Conservation (phyloP, 1,139 yeast genomes). For the Candida labiduridarum region DNA sequence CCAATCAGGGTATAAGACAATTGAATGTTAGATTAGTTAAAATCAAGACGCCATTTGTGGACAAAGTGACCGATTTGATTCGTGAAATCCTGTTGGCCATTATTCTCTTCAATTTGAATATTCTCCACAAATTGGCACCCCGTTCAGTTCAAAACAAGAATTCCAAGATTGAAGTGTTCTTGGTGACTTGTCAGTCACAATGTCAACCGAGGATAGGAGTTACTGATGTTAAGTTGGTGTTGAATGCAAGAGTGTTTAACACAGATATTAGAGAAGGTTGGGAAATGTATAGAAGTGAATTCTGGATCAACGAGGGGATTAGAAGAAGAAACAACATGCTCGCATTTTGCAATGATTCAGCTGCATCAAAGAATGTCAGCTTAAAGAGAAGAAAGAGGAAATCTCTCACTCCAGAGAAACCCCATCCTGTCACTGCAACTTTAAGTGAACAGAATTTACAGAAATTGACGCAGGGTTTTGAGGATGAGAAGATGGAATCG, state of each 20-base stretch:
- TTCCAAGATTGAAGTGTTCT: conserved; percentile 44
- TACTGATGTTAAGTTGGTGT: conserved; percentile 65
- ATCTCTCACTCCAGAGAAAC: conserved; percentile 22
- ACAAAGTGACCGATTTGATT: conserved; percentile 48
- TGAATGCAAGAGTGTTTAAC: conserved; percentile 79
- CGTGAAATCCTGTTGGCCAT: conserved; percentile 40
- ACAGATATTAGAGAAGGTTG: conserved; percentile 90
- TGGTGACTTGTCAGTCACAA: conserved; percentile 46
- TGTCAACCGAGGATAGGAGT: conserved; percentile 51
- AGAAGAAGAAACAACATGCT: conserved; percentile 57
- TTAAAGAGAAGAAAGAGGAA: conserved; percentile 42
- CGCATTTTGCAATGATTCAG: conserved; percentile 31
- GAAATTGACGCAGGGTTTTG: conserved; percentile 17
- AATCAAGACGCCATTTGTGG: conserved; percentile 61
- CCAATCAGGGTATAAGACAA: conserved; percentile 87
- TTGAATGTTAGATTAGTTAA: conserved; percentile 78
- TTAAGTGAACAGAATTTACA: conserved; percentile 33
- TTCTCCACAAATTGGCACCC: conserved; percentile 42
- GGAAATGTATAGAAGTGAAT: conserved; percentile 92
- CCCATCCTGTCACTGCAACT: conserved; percentile 14
- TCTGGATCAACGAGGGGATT: conserved; percentile 86
- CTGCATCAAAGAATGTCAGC: conserved; percentile 12
- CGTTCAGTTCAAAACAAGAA: conserved; percentile 31
- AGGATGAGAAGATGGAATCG: conserved; percentile 1
- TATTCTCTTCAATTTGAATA: conserved; percentile 27